phyloP scores from a whole-genome alignment of 495 filamentous ascomycete species.

The Friedmanniomyces simplex region DNA sequence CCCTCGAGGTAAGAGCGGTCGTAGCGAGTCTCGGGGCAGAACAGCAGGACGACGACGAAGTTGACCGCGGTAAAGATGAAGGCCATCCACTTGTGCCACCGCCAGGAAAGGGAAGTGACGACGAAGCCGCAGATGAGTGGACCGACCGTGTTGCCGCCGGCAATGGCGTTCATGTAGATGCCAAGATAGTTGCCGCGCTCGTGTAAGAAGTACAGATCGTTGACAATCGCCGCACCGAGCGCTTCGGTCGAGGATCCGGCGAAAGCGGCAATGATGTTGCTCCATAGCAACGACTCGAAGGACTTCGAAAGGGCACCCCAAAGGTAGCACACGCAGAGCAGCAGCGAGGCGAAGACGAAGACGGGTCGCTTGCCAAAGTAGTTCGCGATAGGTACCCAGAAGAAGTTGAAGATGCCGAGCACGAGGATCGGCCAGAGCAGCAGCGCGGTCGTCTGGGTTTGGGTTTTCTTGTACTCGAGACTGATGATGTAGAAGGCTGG shows the following conservation, averaged over 20 bases:
- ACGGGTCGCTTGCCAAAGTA: constrained; percentile 31
- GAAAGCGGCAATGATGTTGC: constrained; percentile 28
- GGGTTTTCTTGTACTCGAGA: constrained; percentile 26
- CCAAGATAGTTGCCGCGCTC: constrained; percentile 25
- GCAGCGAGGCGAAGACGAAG: constrained; percentile 25
- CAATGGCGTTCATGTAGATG: constrained; percentile 28
- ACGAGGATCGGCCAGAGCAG: constrained; percentile 29
- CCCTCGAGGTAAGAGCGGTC: constrained; percentile 12
- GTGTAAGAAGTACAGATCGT: constrained; percentile 27
- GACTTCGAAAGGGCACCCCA: constrained; percentile 26
- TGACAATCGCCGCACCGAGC: constrained; percentile 28
- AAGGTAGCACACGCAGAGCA: constrained; percentile 26
- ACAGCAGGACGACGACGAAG: constrained; percentile 27
- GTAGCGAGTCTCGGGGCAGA: constrained; percentile 29
- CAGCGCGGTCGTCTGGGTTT: constrained; percentile 24
- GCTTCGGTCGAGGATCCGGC: constrained; percentile 28
- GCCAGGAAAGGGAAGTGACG: constrained; percentile 20
- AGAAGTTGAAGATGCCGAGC: constrained; percentile 30
- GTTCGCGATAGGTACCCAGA: constrained; percentile 31
- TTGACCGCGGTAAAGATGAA: constrained; percentile 27
- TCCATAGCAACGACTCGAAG: constrained; percentile 27
- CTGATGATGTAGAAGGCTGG: constrained; percentile 28
- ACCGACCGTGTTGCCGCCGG: constrained; percentile 28
- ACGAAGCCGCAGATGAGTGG: constrained; percentile 30
- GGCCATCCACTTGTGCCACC: constrained; percentile 30